A percentile compares a stretch with the other conserved stretches of the same genome.
These are phyloP conservation scores for Perkinsus marinus DNA, from an alignment of 169 alveolate species.

Conservation along the genomic window DNA sequence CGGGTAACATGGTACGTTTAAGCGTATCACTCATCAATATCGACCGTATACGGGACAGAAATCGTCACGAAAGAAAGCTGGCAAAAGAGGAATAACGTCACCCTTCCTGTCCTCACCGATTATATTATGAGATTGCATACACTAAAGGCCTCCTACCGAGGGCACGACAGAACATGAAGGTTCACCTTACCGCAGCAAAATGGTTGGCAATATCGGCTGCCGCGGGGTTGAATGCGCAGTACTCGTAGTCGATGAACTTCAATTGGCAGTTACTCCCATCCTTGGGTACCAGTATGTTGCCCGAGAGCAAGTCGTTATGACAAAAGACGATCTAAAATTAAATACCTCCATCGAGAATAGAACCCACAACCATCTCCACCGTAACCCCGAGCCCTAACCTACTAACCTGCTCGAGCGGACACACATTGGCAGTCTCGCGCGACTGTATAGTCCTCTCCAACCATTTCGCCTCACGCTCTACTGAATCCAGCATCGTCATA, in stretches of 20 bases:
- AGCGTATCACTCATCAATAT: no score
- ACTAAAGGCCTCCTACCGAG: no score
- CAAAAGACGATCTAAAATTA: neutral
- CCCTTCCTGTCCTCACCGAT: no score
- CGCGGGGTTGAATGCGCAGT: neutral
- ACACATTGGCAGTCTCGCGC: neutral
- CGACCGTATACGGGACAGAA: no score
- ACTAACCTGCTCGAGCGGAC: neutral
- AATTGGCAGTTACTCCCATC: neutral
- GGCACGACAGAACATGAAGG: no score
- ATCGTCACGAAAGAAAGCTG: no score
- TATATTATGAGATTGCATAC: no score
- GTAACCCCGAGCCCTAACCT: neutral
- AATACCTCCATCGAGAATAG: neutral
- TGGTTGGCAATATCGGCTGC: neutral
- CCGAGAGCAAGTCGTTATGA: neutral
- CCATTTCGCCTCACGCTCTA: neutral
- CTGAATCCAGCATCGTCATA: neutral
- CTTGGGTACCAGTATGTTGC: neutral
- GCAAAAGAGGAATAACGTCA: no score
- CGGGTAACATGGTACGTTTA: no score
- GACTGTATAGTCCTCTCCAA: neutral
- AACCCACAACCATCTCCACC: neutral
- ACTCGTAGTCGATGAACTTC: neutral
- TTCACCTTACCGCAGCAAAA: neutral